These are phyloP conservation scores for Dendrocalamus sinicus DNA, from an alignment of 176 grass and related monocot species.

Conservation along the genomic window DNA sequence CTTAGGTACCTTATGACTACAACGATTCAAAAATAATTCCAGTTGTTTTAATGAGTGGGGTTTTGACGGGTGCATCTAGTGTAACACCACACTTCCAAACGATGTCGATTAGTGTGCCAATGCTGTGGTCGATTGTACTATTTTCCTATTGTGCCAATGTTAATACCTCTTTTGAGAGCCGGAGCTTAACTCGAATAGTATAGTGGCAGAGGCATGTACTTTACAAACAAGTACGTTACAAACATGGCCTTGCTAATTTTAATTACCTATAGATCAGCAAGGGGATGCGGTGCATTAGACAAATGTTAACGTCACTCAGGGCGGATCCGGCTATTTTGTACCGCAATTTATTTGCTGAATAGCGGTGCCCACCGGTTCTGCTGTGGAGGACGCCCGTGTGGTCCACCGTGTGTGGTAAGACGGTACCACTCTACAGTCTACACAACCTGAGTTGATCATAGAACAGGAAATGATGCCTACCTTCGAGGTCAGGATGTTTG, in stretches of 20 bases:
- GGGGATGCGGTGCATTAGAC: neutral
- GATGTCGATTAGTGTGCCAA: too few species aligned
- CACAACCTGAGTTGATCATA: neutral
- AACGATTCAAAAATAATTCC: too few species aligned
- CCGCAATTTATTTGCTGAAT: neutral
- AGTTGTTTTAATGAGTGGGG: too few species aligned
- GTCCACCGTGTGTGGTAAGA: neutral
- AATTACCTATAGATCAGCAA: neutral
- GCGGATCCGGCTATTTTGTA: neutral
- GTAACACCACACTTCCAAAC: too few species aligned
- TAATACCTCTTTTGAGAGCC: too few species aligned
- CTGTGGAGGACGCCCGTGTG: neutral
- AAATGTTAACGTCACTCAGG: neutral
- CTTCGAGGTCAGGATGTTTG: neutral
- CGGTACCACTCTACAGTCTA: neutral
- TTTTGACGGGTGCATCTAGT: too few species aligned
- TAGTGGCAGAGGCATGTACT: too few species aligned
- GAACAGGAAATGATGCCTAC: neutral
- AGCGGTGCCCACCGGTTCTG: neutral
- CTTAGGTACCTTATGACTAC: too few species aligned
- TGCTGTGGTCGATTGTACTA: too few species aligned
- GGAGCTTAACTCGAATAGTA: too few species aligned
- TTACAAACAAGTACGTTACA: neutral
- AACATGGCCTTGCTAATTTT: neutral
- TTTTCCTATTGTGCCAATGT: too few species aligned